Evolutionary conservation across 2,329 filamentous ascomycete species (phyloP), one percentile per base, ranked within the genome.

Genomic region (Elsinoe fawcettii): DNA sequence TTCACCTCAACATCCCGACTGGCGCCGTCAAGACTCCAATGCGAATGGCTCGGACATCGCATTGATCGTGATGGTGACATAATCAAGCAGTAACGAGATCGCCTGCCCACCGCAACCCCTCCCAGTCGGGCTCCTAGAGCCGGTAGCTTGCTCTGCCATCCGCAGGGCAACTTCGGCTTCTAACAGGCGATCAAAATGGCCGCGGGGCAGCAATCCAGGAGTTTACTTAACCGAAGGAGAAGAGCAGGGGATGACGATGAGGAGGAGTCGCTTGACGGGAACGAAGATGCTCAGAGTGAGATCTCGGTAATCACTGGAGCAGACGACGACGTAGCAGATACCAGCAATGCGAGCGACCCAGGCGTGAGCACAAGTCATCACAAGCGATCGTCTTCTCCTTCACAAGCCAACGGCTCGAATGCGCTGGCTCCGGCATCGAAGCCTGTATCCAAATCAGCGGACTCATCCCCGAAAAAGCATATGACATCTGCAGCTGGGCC

Each of bases 221-320:
- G 83, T 72, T 71, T 82, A 65, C 80, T 86, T 70, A 82, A 83
- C 68, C 82, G 82, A 64, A 81, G 85, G 66, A 83, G 85, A 69
- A 81, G 84, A 64, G 78, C 83, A 63, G 83, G 84, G 70, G 84
- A 88, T 68, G 84, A 80, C 64, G 85, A 87, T 65, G 85, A 87
- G 63, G 84, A 87, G 53, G 71, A 74, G 61, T 68, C 66, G 37
- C 64, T 79, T 60, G 74, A 73, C 54, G 79, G 79, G 58, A 78
- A 80, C 53, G 81, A 83, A 63, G 82, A 85, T 67, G 85, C 82
- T 39, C 72, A 83, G 70, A 85, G 81, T 68, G 83, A 85, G 67
- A 77, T 74, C 36, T 84, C 82, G 11, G 71, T 75, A 20, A 73
- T 77, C 61, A 84, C 76, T 63, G 79, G 82, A 60, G 73, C 74